These are phyloP conservation scores for Leccinum boreale DNA, from an alignment of 768 basidiomycete genomes.

Conservation along the genomic window DNA sequence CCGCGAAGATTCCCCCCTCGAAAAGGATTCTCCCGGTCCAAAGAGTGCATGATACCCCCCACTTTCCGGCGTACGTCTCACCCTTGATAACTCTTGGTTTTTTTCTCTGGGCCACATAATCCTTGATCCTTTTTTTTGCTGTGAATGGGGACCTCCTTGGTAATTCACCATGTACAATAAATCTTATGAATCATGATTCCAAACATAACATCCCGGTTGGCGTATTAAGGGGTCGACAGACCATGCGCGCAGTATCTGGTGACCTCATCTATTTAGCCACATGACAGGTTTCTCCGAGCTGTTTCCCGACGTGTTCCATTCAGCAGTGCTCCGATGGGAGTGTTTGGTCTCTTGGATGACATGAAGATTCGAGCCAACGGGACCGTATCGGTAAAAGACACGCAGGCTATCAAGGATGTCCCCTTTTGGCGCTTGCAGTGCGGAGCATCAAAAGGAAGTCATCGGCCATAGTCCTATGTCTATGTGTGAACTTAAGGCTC, in stretches of 20 bases:
- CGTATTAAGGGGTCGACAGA: background rate
- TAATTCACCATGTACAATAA: background rate
- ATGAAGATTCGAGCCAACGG: background rate
- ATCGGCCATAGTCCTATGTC: no score
- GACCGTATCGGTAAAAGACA: background rate
- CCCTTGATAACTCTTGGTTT: background rate
- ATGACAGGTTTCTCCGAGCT: background rate
- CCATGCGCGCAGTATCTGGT: background rate
- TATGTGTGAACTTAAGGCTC: no score
- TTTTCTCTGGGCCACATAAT: background rate
- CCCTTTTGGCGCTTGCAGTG: no score
- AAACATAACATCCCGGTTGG: background rate
- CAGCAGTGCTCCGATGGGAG: background rate
- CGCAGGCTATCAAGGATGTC: no score
- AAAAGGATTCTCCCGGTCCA: slow-evolving; percentile 17
- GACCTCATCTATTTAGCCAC: background rate
- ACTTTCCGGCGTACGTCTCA: background rate
- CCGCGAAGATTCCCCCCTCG: slow-evolving; percentile 11
- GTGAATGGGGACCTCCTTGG: background rate
- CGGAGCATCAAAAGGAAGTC: no score
- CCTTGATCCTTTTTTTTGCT: background rate
- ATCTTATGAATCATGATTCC: background rate
- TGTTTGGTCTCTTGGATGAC: background rate
- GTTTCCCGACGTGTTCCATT: background rate
- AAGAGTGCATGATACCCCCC: slow-evolving; percentile 6